Evolutionary conservation across 2,329 filamentous ascomycete genomes (phyloP).

Genomic region (Arthrobotrys sphaeroides): DNA sequence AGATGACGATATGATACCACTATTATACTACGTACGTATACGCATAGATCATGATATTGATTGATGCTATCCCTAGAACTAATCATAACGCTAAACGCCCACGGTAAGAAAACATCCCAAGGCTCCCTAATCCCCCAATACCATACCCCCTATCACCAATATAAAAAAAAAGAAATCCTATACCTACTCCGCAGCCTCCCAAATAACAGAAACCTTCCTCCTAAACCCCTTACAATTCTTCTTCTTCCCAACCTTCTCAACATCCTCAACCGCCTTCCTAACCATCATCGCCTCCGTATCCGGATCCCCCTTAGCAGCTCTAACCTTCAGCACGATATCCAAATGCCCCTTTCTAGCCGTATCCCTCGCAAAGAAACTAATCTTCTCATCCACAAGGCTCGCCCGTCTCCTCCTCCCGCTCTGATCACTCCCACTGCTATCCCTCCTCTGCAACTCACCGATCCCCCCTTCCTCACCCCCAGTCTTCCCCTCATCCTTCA

Average conservation of each 20-base stretch:
- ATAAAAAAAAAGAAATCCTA: neutral
- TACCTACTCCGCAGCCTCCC: slow-evolving; percentile 22
- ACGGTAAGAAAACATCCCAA: neutral
- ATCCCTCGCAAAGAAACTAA: slow-evolving; percentile 51
- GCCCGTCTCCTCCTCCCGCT: slow-evolving; percentile 62
- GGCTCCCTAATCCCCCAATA: too few species aligned
- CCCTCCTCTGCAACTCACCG: slow-evolving; percentile 54
- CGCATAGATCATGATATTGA: neutral
- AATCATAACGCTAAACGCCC: slow-evolving; percentile 29
- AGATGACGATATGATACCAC: slow-evolving; percentile 4
- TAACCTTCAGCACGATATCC: slow-evolving; percentile 64
- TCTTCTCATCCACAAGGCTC: slow-evolving; percentile 62
- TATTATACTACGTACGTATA: neutral
- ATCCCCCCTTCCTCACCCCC: neutral
- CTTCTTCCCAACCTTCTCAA: slow-evolving; percentile 70
- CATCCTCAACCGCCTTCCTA: slow-evolving; percentile 62
- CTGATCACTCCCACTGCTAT: slow-evolving; percentile 61
- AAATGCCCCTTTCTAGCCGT: slow-evolving; percentile 58
- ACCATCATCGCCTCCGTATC: slow-evolving; percentile 60
- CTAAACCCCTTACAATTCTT: slow-evolving; percentile 66
- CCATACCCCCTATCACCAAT: neutral
- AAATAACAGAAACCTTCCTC: slow-evolving; percentile 59
- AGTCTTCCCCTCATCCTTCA: slow-evolving; percentile 57
- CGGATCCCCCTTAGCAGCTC: slow-evolving; percentile 61
- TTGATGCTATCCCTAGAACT: slow-evolving; percentile 2